These are phyloP conservation scores for Peronospora destructor DNA, from an alignment of 352 stramenopile genomes.

Conservation along the genomic window DNA sequence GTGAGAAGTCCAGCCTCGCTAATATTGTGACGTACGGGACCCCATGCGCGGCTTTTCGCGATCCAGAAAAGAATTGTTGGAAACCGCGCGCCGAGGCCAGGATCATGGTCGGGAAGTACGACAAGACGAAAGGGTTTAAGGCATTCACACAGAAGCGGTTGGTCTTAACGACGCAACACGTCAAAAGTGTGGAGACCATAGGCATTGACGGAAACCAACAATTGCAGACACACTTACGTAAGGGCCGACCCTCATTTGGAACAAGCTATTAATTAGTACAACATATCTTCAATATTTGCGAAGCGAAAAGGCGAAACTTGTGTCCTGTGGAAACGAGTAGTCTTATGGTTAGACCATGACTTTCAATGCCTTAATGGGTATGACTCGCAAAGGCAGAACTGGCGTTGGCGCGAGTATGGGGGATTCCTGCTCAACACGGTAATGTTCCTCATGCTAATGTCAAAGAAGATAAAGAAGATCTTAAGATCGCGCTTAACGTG, in stretches of 20 bases:
- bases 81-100: slow-evolving; percentile 1
- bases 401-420: not conserved
- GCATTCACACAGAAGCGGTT: not conserved
- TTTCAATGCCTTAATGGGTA: not conserved
- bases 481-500: too few relatives aligned
- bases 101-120: slow-evolving; percentile 6
- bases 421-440: not conserved
- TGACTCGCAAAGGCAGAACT: not conserved
- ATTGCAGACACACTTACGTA: not conserved
- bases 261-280: not conserved
- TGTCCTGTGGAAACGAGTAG: not conserved
- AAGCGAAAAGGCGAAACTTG: not conserved
- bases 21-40: slow-evolving; percentile 13
- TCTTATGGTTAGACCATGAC: not conserved
- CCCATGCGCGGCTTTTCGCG: slow-evolving; percentile 3
- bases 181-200: not conserved
- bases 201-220: not conserved
- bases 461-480: too few relatives aligned
- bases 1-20: not conserved
- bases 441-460: not conserved
- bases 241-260: not conserved
- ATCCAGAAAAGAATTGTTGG: slow-evolving; percentile 1
- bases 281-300: too few relatives aligned
- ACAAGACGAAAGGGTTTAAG: slow-evolving; percentile 11
- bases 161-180: slow-evolving; percentile 1